Conservation (phyloP, 1,139 yeast genomes). For the Yamadazyma oceani region DNA sequence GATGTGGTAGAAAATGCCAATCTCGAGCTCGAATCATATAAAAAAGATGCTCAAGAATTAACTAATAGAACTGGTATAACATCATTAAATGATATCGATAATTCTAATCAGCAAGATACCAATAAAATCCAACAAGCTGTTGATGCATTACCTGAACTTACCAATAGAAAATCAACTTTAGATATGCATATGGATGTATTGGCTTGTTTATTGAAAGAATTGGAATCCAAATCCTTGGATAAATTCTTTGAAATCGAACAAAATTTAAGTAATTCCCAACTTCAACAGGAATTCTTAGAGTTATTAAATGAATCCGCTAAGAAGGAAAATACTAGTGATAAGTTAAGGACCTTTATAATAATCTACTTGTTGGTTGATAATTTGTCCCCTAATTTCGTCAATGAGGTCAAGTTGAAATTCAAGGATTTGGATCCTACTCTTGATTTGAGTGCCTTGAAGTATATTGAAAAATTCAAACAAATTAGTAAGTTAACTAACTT, state of each 20-base stretch:
- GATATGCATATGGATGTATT: slow-evolving; percentile 98
- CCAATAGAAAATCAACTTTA: slow-evolving; percentile 81
- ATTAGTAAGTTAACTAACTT: slow-evolving; percentile 65
- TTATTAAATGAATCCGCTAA: slow-evolving; percentile 51
- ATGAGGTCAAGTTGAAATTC: slow-evolving; percentile 66
- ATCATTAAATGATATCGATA: slow-evolving; percentile 71
- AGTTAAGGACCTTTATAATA: slow-evolving; percentile 82
- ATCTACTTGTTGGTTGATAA: slow-evolving; percentile 58
- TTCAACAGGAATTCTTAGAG: slow-evolving; percentile 59
- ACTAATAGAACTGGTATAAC: slow-evolving; percentile 77
- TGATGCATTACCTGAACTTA: slow-evolving; percentile 86
- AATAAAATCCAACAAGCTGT: slow-evolving; percentile 84
- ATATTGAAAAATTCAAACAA: slow-evolving; percentile 80
- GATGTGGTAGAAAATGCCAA: slow-evolving; percentile 97
- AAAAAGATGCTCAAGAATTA: slow-evolving; percentile 82
- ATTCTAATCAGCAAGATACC: slow-evolving; percentile 57
- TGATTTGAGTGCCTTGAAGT: slow-evolving; percentile 64
- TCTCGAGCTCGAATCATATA: slow-evolving; percentile 73
- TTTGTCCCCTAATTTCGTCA: slow-evolving; percentile 60
- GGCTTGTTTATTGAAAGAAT: slow-evolving; percentile 76
- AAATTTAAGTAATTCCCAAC: slow-evolving; percentile 59
- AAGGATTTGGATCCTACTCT: slow-evolving; percentile 52
- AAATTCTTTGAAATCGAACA: slow-evolving; percentile 94
- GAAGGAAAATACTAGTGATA: slow-evolving; percentile 66
- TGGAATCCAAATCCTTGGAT: slow-evolving; percentile 83